Base-by-base conservation (phyloP, 2,329 filamentous ascomycete genomes). In the Neoascochyta sp. region DNA sequence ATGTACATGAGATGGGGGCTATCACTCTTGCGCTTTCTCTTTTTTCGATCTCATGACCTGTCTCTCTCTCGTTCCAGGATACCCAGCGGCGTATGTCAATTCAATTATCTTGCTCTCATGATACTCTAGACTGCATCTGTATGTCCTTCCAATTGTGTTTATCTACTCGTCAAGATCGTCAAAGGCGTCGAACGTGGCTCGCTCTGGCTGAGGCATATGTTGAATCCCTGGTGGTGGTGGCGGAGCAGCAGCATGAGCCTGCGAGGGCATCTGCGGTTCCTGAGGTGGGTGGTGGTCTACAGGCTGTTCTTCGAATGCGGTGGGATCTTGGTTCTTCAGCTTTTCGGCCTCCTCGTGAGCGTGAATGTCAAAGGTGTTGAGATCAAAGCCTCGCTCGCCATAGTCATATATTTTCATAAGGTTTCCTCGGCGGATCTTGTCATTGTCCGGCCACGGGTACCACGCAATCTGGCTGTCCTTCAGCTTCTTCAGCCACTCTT, bases 381-480 rank as follows among this genome's bases (percentile, higher is more conserved):
- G 18, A 27, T 52, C 38, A 17, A 45, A 41, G 12, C 39, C 35
- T 18, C 46, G 44, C 16, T 50, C 49, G 15, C 46, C 45, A 30
- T 45, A 51, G 19, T 45, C 45, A 22, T 45, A 43, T 22, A 53
- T 25, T n/a, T 50, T 47, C 35, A 45, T 48, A 22, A 93, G 68
- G 2, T 80, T 79, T 19, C 86, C 85, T 10, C 68, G 66, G 17
- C 78, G 74, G 41, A 92, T 85, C 36, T 78, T 74, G 17, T 81
- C 76, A 41, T 86, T 79, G 16, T 69, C 70, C 1, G 86, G 86
- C 86, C 86, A 93, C 1, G 86, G 86, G 25, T 79, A 73, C 65
- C 88, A 93, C 3, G 42, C 34, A 5, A 50, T 35, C 11, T 49
- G 41, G 33, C 41, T 50, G 26, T 51, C 49, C 9, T 50, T 45